A percentile compares a stretch with the other conserved stretches of the same genome.
Conservation (phyloP, 2,329 filamentous ascomycete species). For the Calonectria naviculata region DNA sequence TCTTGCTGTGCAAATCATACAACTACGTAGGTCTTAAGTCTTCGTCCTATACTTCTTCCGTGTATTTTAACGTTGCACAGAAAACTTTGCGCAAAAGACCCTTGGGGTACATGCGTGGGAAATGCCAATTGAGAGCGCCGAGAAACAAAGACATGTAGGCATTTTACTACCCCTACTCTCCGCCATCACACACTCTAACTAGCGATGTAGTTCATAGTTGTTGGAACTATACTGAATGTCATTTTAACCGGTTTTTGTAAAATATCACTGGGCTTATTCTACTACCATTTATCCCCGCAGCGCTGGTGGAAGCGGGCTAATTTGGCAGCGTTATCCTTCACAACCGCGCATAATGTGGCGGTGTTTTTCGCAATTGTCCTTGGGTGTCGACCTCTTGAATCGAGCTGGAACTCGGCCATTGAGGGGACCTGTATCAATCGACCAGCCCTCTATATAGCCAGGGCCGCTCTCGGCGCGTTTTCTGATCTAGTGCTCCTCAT, state of each 20-base stretch:
- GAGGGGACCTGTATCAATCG: constrained; percentile 53
- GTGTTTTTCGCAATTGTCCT: constrained; percentile 47
- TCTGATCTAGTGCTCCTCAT: constrained; percentile 57
- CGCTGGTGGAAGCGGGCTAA: neutral
- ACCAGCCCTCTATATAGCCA: constrained; percentile 57
- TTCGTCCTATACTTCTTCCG: neutral
- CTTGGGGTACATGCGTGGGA: constrained; percentile 30
- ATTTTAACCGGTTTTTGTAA: constrained; percentile 16
- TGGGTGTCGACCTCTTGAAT: constrained; percentile 21
- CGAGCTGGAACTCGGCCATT: constrained; percentile 37
- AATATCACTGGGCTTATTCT: neutral
- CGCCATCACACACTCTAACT: constrained; percentile 34
- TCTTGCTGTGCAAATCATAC: neutral
- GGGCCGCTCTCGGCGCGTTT: constrained; percentile 56
- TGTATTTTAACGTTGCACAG: neutral
- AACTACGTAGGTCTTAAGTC: neutral
- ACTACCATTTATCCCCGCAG: neutral
- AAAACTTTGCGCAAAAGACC: constrained; percentile 20
- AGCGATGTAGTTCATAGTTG: constrained; percentile 41
- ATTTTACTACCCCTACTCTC: constrained; percentile 15
- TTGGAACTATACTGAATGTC: constrained; percentile 43
- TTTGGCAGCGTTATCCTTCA: neutral
- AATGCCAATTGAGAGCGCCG: constrained; percentile 22
- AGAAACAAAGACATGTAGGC: constrained; percentile 8
- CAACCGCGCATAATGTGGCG: neutral